Conservation (phyloP, 257 asterid genomes). For the Linderniella brevidens region DNA sequence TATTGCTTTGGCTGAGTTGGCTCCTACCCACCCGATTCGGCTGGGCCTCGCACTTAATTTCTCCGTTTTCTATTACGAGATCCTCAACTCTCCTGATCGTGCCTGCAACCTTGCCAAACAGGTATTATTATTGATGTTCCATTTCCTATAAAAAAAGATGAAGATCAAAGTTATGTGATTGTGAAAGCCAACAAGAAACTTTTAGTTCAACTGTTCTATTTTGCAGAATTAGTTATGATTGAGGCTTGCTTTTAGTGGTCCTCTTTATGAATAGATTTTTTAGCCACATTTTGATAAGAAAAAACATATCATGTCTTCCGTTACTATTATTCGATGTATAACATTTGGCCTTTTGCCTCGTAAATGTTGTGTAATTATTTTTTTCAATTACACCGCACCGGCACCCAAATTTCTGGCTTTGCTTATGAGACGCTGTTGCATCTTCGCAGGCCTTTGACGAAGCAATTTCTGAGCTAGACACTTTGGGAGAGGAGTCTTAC, state of each 20-base stretch:
- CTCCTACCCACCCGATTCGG: constrained; percentile 67
- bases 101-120: constrained; percentile 59
- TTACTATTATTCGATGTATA: no score
- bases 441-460: constrained; percentile 40
- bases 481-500: constrained; percentile 55
- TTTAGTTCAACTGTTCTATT: background rate
- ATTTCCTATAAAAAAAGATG: background rate
- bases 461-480: constrained; percentile 41
- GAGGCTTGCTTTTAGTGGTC: no score
- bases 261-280: no score
- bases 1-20: constrained; percentile 51
- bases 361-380: background rate
- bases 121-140: constrained; percentile 17
- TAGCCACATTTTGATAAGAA: no score
- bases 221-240: no score
- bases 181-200: background rate
- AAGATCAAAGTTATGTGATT: background rate
- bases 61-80: constrained; percentile 61
- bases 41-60: constrained; percentile 70
- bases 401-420: background rate
- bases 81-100: constrained; percentile 50
- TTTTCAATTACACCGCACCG: background rate
- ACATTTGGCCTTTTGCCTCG: background rate
- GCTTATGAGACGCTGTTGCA: constrained; percentile 1
- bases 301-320: no score